These are phyloP conservation scores for Suillus discolor DNA, from an alignment of 768 basidiomycete species.

Conservation along the genomic window DNA sequence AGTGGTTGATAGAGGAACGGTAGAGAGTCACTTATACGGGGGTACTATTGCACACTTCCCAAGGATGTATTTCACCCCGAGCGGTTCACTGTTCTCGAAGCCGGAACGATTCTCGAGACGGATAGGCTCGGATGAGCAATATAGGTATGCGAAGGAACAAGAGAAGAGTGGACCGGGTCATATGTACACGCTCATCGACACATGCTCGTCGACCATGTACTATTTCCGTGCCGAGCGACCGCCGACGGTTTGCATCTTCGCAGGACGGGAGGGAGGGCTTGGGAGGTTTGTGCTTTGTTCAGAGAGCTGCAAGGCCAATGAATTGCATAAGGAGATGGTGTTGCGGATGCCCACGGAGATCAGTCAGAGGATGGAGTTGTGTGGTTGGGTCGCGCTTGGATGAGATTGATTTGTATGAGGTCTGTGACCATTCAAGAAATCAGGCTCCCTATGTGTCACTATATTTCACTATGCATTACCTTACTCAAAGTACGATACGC, in stretches of 20 bases:
- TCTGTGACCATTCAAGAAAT: no score
- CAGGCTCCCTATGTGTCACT: no score
- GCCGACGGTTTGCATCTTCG: slow-evolving; percentile 13
- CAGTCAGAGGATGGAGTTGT: slow-evolving; percentile 2
- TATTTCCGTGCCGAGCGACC: neutral
- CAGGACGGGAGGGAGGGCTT: slow-evolving; percentile 24
- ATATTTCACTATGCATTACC: no score
- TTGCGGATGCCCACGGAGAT: slow-evolving; percentile 10
- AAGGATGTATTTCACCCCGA: neutral
- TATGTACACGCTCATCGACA: slow-evolving; percentile 22
- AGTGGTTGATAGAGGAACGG: neutral
- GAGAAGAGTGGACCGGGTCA: slow-evolving; percentile 6
- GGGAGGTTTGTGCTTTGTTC: slow-evolving; percentile 26
- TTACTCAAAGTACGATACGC: no score
- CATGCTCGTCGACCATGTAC: slow-evolving; percentile 16
- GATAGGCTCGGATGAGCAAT: slow-evolving; percentile 11
- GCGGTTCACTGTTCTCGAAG: slow-evolving; percentile 15
- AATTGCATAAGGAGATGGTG: slow-evolving; percentile 23
- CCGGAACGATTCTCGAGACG: slow-evolving; percentile 1
- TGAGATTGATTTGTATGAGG: neutral
- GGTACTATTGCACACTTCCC: slow-evolving; percentile 8
- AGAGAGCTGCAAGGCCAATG: slow-evolving; percentile 16
- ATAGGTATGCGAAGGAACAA: neutral
- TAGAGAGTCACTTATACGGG: slow-evolving; percentile 16
- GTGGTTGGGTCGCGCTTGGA: neutral